Evolutionary conservation across 352 stramenopile species (phyloP).

Genomic region (Globisporangium takayamanum): DNA sequence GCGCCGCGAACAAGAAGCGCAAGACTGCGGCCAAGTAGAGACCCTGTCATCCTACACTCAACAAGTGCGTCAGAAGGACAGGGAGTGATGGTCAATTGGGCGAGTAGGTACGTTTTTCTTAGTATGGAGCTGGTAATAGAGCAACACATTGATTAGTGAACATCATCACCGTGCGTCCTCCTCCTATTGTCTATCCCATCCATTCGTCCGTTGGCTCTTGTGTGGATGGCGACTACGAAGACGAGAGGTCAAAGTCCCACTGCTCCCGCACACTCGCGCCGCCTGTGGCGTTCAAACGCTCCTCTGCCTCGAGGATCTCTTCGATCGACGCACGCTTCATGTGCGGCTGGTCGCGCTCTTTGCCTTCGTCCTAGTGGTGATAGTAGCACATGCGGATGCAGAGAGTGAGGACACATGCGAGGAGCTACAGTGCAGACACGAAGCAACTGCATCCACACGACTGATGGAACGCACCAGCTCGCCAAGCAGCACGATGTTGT

Average conservation of each 20-base stretch:
- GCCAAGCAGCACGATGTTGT: constrained; percentile 85
- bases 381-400: neutral
- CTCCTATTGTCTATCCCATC: neutral
- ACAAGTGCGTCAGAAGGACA: too few relatives aligned
- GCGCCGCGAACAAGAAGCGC: constrained; percentile 34
- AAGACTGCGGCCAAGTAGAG: constrained; percentile 21
- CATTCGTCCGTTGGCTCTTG: too few relatives aligned
- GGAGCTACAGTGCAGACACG: neutral
- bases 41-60: neutral
- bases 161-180: too few relatives aligned
- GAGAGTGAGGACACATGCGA: neutral
- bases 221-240: constrained; percentile 6
- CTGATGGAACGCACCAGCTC: constrained; percentile 44
- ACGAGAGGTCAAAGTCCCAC: constrained; percentile 74
- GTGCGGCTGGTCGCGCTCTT: constrained; percentile 76
- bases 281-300: constrained; percentile 58
- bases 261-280: constrained; percentile 67
- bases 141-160: neutral
- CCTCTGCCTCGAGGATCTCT: constrained; percentile 76
- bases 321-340: constrained; percentile 77
- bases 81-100: too few relatives aligned
- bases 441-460: neutral
- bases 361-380: constrained; percentile 53
- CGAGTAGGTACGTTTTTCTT: neutral
- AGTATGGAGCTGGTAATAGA: constrained; percentile 1